Evolutionary conservation across 1,139 yeast genomes (phyloP), one percentile per base, ranked within the genome.

Genomic region (Pichia sp.): DNA sequence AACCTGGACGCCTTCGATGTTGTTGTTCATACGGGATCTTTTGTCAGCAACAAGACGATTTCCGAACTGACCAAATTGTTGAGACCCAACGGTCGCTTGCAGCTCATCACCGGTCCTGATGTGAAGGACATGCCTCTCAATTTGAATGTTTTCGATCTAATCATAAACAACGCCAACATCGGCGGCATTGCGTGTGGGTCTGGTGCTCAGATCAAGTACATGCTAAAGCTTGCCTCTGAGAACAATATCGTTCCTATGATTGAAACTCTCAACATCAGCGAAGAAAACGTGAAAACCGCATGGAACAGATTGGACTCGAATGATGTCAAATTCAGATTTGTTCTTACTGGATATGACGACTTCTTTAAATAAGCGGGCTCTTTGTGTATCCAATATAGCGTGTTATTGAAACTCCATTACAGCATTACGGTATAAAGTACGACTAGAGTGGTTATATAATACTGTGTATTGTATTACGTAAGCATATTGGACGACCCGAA

Each of bases 301-400:
- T 75, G 79, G 65, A 71, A 73, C 29, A 76, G 80, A 67, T 69
- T 77, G 59, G 74, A 75, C 50, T 62, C 70, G 16, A 83, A 84
- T 63, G 85, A 83, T 59, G 84, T 79, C 50, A 76, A 78, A 62
- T 84, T 81, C 68, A 79, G 89, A 72, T 77, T 81, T 64, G 83
- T 83, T 14, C 72, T 84, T 63, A 77, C 79, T 51, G 84, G 77
- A n/a, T 80, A 74, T 66, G 80, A 80, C 44, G 54, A 55, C 46
- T 60, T 24, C 31, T 58, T 59, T 44, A 48, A 46, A 20, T 48
- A 41, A 30, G 6, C 12, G 14, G 36, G 27, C 29, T 10, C 24
- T 40, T 10, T 29, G 42, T 30, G 41, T 29, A 8, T 9, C 14
- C n/a, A n/a, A n/a, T 20, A 42, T 6, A 16, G 30, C n/a, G 40